A percentile compares a stretch with the other conserved stretches of the same genome.
Evolutionary conservation across 2,329 filamentous ascomycete genomes (phyloP).

Genomic region (Aschersonia sp.): DNA sequence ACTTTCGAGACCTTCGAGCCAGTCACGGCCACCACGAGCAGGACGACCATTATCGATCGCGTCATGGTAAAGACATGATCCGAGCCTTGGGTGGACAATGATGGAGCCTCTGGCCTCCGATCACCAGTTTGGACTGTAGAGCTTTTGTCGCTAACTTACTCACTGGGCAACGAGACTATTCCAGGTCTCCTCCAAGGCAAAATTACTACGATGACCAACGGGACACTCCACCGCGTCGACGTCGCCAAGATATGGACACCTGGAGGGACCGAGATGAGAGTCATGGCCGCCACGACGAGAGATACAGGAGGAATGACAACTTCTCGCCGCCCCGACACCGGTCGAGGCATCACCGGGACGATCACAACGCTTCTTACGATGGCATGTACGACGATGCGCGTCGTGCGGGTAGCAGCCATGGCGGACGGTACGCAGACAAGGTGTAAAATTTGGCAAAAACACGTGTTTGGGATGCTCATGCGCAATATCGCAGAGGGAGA

Average conservation of each 20-base stretch:
- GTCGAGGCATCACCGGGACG: constrained; percentile 14
- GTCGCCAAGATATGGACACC: constrained; percentile 12
- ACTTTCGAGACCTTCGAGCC: constrained; percentile 3
- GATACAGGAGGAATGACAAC: constrained; percentile 9
- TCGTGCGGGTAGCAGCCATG: constrained; percentile 8
- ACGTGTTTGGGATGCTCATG: too few relatives aligned
- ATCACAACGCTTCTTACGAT: constrained; percentile 15
- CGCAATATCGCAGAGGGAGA: constrained; percentile 4
- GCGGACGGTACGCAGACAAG: constrained; percentile 8
- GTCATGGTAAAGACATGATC: constrained; percentile 33
- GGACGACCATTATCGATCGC: constrained; percentile 29
- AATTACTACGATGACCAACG: constrained; percentile 19
- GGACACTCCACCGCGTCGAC: constrained; percentile 12
- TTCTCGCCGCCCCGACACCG: constrained; percentile 7
- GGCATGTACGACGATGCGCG: constrained; percentile 24
- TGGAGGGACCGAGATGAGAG: constrained; percentile 10
- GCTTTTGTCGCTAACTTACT: constrained; percentile 28
- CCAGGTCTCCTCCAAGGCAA: constrained; percentile 27
- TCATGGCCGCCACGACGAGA: constrained; percentile 14
- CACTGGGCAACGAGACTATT: constrained; percentile 26
- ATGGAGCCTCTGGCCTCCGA: constrained; percentile 2
- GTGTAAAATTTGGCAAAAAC: constrained; percentile 2
- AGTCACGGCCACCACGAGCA: constrained; percentile 5
- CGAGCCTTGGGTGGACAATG: constrained; percentile 14
- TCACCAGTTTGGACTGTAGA: constrained; percentile 5